Base-by-base conservation (phyloP, 1,284 basidiomycete species). In the Stygiomarasmius scandens region DNA sequence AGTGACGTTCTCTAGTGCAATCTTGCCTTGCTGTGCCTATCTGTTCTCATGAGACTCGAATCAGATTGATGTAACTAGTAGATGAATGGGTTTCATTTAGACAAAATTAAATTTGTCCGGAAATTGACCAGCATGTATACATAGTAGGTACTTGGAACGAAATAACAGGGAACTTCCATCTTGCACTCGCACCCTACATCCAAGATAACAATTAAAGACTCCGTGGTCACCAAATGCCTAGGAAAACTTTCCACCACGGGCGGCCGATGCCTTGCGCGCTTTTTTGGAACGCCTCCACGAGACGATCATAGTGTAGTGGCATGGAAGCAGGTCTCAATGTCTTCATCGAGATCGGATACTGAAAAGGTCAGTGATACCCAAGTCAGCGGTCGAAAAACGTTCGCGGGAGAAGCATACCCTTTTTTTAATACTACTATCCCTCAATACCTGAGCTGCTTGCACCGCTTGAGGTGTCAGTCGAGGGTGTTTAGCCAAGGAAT, bases 191-290 rank as follows among this genome's bases (percentile, higher is more conserved):
- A 16, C n/a, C n/a, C n/a, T n/a, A n/a, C n/a, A n/a, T 20, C 32
- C 34, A 23, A 45, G 11, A 23, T 22, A 8, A 23, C 43, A 5
- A 29, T 25, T 16, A 22, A 41, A 41, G 16, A 12, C 38, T 41
- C 38, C 27, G 4, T 27, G 27, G 56, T 72, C 79, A 90, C 88
- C 87, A 90, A 57, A 91, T 77, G 44, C 83, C 82, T 63, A 92
- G 86, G 71, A 92, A 89, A 43, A 88, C 74, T 70, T 92, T 90
- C 89, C 89, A 92, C 86, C 86, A 86, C 2, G 89, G 88, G 47
- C 90, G 76, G 22, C 79, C 79, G 51, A 90, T 87, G n/a, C 89
- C 89, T 66, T 85, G 76, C 2, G 83, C 81, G 65, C 86, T 89
- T 71, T 87, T 89, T 60, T 89, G 82, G 61, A 86, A 84, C 2